Base-by-base conservation (phyloP, 306 rosid species). In the Cotoneaster glaucophyllus region DNA sequence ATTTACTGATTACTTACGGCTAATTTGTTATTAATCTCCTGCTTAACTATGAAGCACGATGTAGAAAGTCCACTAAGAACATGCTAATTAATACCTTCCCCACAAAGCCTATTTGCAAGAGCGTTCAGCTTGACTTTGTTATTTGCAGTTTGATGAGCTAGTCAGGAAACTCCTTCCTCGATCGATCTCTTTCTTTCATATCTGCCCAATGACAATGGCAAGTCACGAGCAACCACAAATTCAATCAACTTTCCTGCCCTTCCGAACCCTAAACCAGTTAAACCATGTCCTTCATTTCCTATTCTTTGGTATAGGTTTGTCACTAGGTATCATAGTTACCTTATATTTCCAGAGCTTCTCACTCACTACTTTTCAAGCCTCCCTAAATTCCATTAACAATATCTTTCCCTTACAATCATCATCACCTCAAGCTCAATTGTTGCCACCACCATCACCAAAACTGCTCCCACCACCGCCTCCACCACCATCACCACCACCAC, bases 281-380 rank as follows among this genome's bases (percentile, higher is more conserved):
- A 79, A 74, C 62, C 77, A 53, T 69, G 39, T 85, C 72, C 73
- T 75, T 32, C 41, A 78, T 37, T 56, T 82, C 37, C 53, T 85
- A 28, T 82, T 80, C 82, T 82, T 85, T 43, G 34, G 78, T 1
- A n/a, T 86, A 72, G 87, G 87, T 31, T 56, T 86, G 50, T 82
- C 91, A 4, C 32, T 85, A 11, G 93, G 90, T 31, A 22, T 85
- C 86, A 24, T 80, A 8, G 25, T 73, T 50, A 37, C 81, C 62
- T 65, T 77, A 34, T 86, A 82, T 76, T 54, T 81, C 67, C 53
- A 34, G 57, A 79, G 70, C 76, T 76, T 83, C 52, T 78, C 82
- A 52, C 77, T 90, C 57, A 58, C 44, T 5, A 65, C 58, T 1
- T 69, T 73, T 26, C 74, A 76, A 11, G 52, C 76, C 72, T 21